These are phyloP conservation scores for Phialocephala sp. DNA, from an alignment of 2,329 filamentous ascomycete species.

Conservation along the genomic window DNA sequence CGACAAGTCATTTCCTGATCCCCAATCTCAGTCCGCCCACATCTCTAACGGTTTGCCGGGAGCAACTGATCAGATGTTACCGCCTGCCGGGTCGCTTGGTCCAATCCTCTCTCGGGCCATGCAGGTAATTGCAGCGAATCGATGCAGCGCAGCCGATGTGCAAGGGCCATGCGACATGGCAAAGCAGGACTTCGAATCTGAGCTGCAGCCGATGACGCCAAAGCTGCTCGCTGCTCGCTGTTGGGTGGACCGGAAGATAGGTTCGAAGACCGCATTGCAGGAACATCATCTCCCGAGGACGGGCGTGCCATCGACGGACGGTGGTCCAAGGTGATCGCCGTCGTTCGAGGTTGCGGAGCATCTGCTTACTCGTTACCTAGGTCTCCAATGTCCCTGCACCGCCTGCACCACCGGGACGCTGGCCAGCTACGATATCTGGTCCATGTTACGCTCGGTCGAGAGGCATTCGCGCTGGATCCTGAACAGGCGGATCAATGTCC, in stretches of 20 bases:
- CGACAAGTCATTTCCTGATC: not conserved
- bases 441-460: not conserved
- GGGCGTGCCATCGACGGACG: not conserved
- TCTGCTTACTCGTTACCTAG: too few relatives aligned
- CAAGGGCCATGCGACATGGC: constrained; percentile 21
- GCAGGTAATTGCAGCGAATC: constrained; percentile 16
- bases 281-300: not conserved
- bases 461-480: constrained; percentile 2
- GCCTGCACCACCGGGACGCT: not conserved
- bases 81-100: constrained; percentile 8
- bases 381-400: not conserved
- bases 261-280: not conserved
- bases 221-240: not conserved
- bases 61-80: constrained; percentile 20
- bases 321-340: not conserved
- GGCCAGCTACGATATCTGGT: not conserved
- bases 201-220: not conserved
- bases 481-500: not conserved
- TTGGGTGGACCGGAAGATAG: not conserved
- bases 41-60: constrained; percentile 22
- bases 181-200: not conserved
- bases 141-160: constrained; percentile 21
- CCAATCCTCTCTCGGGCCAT: constrained; percentile 4
- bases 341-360: not conserved
- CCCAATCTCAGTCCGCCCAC: constrained; percentile 8